Base-by-base conservation (phyloP, 1,284 basidiomycete genomes). In the Inonotus obliquus region DNA sequence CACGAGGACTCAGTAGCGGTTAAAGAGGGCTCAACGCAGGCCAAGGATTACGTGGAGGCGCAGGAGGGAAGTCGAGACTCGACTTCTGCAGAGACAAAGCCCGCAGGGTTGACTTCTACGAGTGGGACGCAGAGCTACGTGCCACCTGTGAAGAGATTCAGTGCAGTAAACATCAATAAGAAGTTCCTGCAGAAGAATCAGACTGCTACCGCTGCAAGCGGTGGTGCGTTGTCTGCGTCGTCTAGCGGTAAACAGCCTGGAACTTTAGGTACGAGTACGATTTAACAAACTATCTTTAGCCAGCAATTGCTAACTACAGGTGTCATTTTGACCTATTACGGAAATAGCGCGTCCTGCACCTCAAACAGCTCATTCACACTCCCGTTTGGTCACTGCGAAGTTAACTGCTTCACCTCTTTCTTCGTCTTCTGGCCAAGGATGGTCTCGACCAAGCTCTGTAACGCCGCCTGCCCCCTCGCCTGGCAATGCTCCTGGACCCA, bases 121-220 rank as follows among this genome's bases (percentile, higher is more conserved):
- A 41, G 62, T 7, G 56, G 65, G 38, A 69, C 65, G 65, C 55
- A 57, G 35, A 65, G 61, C 41, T 59, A 61, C 47, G 60, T 70
- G 57, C 80, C 84, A 0, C 87, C 88, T 61, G 85, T 87, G 53
- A 95, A 94, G 81, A 87, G 90, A 70, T 96, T 95, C 74, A 91
- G 79, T 69, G 83, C 92, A 32, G 83, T 92, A 67, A 93, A 92
- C 71, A 92, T 96, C 75, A 96, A 91, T 79, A 95, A 94, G 82
- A 93, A 92, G 74, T 97, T 96, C 73, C 78, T 96, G 54, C 90
- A 92, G 77, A 94, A 95, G 80, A 87, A 59, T 82, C 84, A 60
- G n/a, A 47, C 66, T 25, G 53, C 57, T 25, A 48, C 44, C 19
- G 25, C 57, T 4, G 49, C 53, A n/a, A 51, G 53, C 59, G 62